phyloP scores from a whole-genome alignment of 192 early-diverging fungal species.

The Lobosporangium transversale region DNA sequence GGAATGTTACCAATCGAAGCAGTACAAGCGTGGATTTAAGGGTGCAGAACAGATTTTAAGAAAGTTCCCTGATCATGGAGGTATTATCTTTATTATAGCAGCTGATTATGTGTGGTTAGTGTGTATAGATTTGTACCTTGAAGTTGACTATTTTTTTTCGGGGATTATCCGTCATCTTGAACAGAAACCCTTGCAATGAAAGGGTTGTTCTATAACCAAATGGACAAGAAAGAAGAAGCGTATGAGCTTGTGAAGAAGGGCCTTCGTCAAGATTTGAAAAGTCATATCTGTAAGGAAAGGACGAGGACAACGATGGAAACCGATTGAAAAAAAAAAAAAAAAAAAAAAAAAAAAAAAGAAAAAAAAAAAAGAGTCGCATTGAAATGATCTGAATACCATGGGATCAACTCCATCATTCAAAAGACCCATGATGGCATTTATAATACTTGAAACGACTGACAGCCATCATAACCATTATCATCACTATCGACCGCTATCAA shows the following conservation, averaged over 20 bases:
- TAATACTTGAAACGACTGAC: no score
- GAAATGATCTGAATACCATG: no score
- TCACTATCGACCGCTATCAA: no score
- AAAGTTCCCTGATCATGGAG: constrained; percentile 93
- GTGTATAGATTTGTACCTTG: no score
- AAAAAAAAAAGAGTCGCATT: no score
- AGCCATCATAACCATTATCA: no score
- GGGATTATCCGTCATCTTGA: neutral
- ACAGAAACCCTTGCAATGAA: constrained; percentile 94
- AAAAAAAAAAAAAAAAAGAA: no score
- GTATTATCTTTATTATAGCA: constrained; percentile 57
- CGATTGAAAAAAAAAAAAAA: no score
- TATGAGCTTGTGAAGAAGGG: constrained; percentile 89
- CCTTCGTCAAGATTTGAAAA: constrained; percentile 79
- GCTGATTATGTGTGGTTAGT: no score
- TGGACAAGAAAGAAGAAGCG: constrained; percentile 94
- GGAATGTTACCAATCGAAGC: constrained; percentile 89
- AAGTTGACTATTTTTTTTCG: constrained; percentile 3
- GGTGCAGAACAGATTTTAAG: constrained; percentile 90
- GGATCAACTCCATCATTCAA: neutral
- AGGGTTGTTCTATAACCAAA: constrained; percentile 88
- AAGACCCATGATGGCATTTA: no score
- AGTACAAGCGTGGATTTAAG: constrained; percentile 96
- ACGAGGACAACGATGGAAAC: neutral
- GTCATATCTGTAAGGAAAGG: constrained; percentile 84